Percentiles rank a stretch among this genome's conserved stretches.
Evolutionary conservation across 352 stramenopile genomes (phyloP).

Genomic region (Lagenidium giganteum): DNA sequence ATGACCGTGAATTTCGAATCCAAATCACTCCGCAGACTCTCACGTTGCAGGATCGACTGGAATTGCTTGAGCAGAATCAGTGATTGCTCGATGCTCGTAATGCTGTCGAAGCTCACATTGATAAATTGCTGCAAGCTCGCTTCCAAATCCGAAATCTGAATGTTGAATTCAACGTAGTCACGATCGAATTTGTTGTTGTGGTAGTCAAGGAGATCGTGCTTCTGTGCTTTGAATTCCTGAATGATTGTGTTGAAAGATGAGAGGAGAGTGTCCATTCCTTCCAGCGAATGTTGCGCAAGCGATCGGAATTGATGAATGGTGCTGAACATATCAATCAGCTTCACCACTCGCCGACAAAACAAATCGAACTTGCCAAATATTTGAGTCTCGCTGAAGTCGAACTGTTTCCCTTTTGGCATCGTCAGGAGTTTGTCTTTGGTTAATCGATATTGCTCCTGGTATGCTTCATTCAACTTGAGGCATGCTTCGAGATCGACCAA

Average conservation of each 20-base stretch:
- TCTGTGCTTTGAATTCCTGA: slow-evolving; percentile 62
- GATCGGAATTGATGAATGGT: slow-evolving; percentile 91
- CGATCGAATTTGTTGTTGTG: slow-evolving; percentile 91
- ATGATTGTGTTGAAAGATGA: slow-evolving; percentile 83
- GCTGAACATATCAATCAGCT: slow-evolving; percentile 90
- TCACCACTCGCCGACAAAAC: slow-evolving; percentile 85
- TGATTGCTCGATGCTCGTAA: slow-evolving; percentile 87
- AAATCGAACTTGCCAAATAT: slow-evolving; percentile 91
- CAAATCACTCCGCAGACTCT: slow-evolving; percentile 74
- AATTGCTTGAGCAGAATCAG: slow-evolving; percentile 84
- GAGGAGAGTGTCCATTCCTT: slow-evolving; percentile 85
- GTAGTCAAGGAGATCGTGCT: slow-evolving; percentile 86
- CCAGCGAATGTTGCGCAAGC: slow-evolving; percentile 85
- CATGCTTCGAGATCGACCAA: slow-evolving; percentile 69
- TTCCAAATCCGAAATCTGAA: slow-evolving; percentile 87
- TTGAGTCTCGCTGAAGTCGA: slow-evolving; percentile 88
- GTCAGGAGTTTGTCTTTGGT: slow-evolving; percentile 87
- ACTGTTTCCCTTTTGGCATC: slow-evolving; percentile 89
- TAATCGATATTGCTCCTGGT: slow-evolving; percentile 86
- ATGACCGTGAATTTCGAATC: slow-evolving; percentile 90
- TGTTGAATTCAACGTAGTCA: slow-evolving; percentile 94
- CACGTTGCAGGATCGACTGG: slow-evolving; percentile 83
- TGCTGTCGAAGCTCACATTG: slow-evolving; percentile 85
- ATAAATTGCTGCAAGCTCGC: slow-evolving; percentile 87
- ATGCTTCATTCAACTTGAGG: slow-evolving; percentile 87